Conservation (phyloP, 2,329 filamentous ascomycete species). For the Davidsoniella neocaledoniae region DNA sequence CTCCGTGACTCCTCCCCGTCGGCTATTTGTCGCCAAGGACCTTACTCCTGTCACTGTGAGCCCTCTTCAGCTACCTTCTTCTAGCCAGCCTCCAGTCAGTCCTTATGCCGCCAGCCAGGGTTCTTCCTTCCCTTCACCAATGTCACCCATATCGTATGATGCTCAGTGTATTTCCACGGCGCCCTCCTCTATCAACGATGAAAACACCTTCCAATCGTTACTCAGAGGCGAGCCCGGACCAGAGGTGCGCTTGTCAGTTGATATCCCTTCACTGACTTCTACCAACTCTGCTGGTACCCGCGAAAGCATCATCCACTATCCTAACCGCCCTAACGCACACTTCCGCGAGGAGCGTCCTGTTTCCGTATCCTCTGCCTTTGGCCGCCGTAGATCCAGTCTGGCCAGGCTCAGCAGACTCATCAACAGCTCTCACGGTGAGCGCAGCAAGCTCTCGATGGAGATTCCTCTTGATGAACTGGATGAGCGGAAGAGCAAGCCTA, state of each 20-base stretch:
- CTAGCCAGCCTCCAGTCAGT: conserved; percentile 35
- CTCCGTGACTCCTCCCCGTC: conserved; percentile 27
- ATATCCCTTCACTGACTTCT: conserved; percentile 57
- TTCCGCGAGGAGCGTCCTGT: conserved; percentile 42
- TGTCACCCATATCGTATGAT: conserved; percentile 52
- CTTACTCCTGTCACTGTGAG: conserved; percentile 34
- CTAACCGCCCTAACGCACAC: conserved; percentile 23
- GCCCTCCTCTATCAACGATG: conserved; percentile 56
- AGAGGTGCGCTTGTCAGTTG: conserved; percentile 53
- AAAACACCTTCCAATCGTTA: conserved; percentile 52
- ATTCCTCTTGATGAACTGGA: conserved; percentile 38
- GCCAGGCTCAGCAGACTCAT: conserved; percentile 63
- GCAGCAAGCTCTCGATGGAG: conserved; percentile 58
- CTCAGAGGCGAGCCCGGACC: conserved; percentile 59
- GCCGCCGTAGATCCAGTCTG: conserved; percentile 57
- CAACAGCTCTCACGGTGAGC: conserved; percentile 56
- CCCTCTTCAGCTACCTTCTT: conserved; percentile 27
- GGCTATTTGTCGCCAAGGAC: conserved; percentile 26
- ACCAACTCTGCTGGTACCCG: conserved; percentile 63
- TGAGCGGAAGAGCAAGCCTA: conserved; percentile 39
- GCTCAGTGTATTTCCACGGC: conserved; percentile 58
- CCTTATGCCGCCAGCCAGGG: conserved; percentile 48
- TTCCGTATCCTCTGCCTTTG: conserved; percentile 46
- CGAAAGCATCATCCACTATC: conserved; percentile 37
- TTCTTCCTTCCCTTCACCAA: conserved; percentile 54